Percentiles rank a stretch among this genome's conserved stretches.
Conservation (phyloP, 2,329 filamentous ascomycete genomes). For the Xylariaceae sp. region DNA sequence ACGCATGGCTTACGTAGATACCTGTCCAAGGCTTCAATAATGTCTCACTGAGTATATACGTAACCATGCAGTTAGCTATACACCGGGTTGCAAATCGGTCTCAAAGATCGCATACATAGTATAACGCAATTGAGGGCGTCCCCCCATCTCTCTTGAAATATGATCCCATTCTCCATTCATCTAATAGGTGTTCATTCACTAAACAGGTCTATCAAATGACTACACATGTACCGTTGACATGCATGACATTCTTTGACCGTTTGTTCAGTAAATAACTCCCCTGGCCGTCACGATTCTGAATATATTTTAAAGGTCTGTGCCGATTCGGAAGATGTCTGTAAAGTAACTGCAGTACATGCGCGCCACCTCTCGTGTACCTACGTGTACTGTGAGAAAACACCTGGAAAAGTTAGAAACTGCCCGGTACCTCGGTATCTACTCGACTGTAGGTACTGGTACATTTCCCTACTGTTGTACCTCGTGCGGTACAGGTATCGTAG, state of each 20-base stretch:
- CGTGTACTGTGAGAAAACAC: not conserved
- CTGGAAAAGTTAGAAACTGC: constrained; percentile 1
- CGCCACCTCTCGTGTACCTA: not conserved
- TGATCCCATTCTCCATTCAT: no score
- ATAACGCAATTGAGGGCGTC: no score
- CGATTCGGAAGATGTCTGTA: not conserved
- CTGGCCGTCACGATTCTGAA: constrained; percentile 2
- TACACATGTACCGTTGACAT: no score
- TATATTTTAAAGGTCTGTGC: not conserved
- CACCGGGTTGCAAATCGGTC: no score
- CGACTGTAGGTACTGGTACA: constrained; percentile 2
- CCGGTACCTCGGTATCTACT: constrained; percentile 6
- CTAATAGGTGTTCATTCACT: no score
- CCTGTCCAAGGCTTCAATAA: not conserved
- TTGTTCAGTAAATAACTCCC: constrained; percentile 23
- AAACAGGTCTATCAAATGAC: no score
- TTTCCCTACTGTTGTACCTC: constrained; percentile 6
- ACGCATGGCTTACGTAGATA: not conserved
- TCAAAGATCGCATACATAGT: no score
- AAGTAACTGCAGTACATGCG: constrained; percentile 13
- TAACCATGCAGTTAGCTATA: constrained; percentile 1
- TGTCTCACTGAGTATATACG: not conserved
- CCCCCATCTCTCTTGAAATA: no score
- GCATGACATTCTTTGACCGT: no score
- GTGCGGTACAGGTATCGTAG: constrained; percentile 3